Base-by-base conservation (phyloP, 306 rosid species). In the Neltuma alba region DNA sequence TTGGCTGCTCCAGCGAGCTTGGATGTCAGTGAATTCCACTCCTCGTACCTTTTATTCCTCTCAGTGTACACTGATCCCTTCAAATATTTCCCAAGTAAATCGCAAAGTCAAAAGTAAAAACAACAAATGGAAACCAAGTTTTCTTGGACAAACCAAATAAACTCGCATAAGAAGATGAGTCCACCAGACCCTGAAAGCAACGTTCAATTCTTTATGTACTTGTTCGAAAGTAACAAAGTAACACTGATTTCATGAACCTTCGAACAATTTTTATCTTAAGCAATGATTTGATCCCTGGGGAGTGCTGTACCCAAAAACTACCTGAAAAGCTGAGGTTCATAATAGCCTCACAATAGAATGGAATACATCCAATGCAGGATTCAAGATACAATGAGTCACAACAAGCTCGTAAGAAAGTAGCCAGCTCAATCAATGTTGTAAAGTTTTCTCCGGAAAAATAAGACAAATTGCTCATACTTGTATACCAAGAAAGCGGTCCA, bases 1-100 rank as follows among this genome's bases (percentile, higher is more conserved):
- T 91, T 95, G 33, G 99, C 82, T 38, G 96, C 99, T 57, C 82
- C 97, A 7, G 99, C 80, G 88, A 92, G 91, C 65, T 88, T 91
- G 16, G 98, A 89, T 4, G 99, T 91, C 79, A 92, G 81, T 2
- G 92, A 88, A 80, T 85, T 87, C 99, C 99, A 94, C 78, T 92
- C 89, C 83, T 85, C 64, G 78, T 88, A 87, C 70, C 85, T 85
- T 80, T 82, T 72, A 40, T 82, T 85, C 85, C 89, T 50, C 89
- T 82, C 34, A 90, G 58, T 79, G 15, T 82, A 47, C 79, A 68
- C 93, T 75, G 93, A 82, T 75, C 79, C 91, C 93, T 92, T 85
- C 77, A 76, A 76, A 80, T 57, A 76, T 65, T 52, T 76, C 41
- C 48, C 73, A 79, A 80, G 60, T 74, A 11, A 85, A 79, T 66